These are phyloP conservation scores for Pseudogymnoascus sp. DNA, from an alignment of 2,329 filamentous ascomycete species.

Conservation along the genomic window DNA sequence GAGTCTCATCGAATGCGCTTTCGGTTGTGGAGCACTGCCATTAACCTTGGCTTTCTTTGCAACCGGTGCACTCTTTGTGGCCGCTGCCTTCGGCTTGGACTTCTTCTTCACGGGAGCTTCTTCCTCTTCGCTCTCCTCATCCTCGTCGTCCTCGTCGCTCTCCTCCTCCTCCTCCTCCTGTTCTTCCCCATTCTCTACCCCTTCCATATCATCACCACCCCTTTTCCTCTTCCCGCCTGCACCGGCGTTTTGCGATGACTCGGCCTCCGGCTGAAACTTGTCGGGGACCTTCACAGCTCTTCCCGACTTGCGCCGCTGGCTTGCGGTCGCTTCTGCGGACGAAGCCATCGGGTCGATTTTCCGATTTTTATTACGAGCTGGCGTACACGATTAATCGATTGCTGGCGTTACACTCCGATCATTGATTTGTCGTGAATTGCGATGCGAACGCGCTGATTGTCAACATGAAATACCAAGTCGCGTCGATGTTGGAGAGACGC, in stretches of 20 bases:
- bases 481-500: conserved; percentile 3
- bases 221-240: conserved; percentile 51
- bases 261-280: conserved; percentile 48
- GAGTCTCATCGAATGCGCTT: conserved; percentile 41
- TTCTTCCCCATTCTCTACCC: conserved; percentile 37
- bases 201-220: conserved; percentile 38
- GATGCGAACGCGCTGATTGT: background rate
- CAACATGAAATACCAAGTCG: background rate
- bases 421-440: background rate
- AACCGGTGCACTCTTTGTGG: conserved; percentile 44
- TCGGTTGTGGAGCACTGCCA: conserved; percentile 45
- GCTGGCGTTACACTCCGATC: background rate
- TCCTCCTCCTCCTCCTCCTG: conserved; percentile 36
- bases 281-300: conserved; percentile 54
- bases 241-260: conserved; percentile 29
- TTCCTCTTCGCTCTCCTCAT: conserved; percentile 38
- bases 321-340: conserved; percentile 40
- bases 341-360: conserved; percentile 44
- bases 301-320: conserved; percentile 57
- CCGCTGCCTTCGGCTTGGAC: conserved; percentile 27
- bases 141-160: conserved; percentile 32
- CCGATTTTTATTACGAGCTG: background rate
- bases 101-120: conserved; percentile 33
- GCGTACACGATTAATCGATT: background rate
- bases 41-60: conserved; percentile 58